Base-by-base conservation (phyloP, 1,284 basidiomycete species). In the Laetiporus sulphureus region DNA sequence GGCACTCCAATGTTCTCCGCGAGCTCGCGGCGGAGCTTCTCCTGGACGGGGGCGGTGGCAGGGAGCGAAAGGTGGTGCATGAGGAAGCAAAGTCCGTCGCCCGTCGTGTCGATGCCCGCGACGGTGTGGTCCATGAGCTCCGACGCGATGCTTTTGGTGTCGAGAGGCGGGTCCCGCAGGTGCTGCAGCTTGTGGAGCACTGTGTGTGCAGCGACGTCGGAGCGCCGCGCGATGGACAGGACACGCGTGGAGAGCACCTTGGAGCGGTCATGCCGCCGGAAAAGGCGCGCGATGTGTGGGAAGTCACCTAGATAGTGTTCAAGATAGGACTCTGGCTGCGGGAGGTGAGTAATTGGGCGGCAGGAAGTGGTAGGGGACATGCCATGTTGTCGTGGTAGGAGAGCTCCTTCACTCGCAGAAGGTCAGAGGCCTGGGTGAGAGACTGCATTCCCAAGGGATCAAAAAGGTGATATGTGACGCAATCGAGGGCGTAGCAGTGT, bases 31-130 rank as follows among this genome's bases (percentile, higher is more conserved):
- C 40, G 55, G 13, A 57, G 49, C 24, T 41, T 46, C 2, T 35
- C 42, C 29, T 57, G 55, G 32, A 51, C 32, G 3, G 41, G 25
- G 20, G 37, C 16, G 11, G 52, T 22, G 10, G 22, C 25, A 6
- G 46, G 52, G 27, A 50, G 50, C 29, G 55, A 55, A 38, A 55
- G 53, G 38, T 52, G 48, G 44, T 55, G 44, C 44, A 57, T 44
- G 31, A 57, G 52, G 45, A 53, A 53, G 49, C 53, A 57, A 30
- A 57, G 53, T 21, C 43, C 50, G 45, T 55, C 55, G 25, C 55
- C 55, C 5, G 55, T 57, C 18, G 55, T 55, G 49, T 55, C 55
- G 42, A 55, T 50, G 33, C 53, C 55, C 1, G 55, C 55, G 21
- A 43, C 48, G 49, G 55, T 41, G 43, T 57, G 53, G 49, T 56